phyloP scores from a whole-genome alignment of 176 grass and related monocot genomes.

The Aegilops umbellulata region DNA sequence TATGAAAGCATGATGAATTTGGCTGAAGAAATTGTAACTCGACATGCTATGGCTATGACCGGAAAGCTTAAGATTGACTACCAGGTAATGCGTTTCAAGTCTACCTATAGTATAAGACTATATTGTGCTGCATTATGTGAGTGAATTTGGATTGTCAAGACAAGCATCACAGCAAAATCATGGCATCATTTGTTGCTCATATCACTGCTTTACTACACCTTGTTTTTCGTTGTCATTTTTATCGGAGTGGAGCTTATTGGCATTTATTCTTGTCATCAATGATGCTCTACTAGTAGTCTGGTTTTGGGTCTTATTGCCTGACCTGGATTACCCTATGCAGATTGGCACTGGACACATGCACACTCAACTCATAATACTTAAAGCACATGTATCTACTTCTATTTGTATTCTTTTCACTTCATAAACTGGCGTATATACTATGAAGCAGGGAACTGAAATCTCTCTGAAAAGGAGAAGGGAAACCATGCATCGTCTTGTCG shows the following conservation, averaged over 20 bases:
- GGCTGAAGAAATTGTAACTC: conserved; percentile 88
- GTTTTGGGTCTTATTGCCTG: not conserved
- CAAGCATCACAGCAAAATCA: not conserved
- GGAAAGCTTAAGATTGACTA: conserved; percentile 81
- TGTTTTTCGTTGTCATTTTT: not conserved
- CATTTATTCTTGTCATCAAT: conserved; percentile 18
- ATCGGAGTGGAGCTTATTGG: not conserved
- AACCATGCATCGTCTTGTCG: conserved; percentile 93
- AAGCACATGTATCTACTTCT: not conserved
- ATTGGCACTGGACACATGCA: not conserved
- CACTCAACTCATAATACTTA: not conserved
- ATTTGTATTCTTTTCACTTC: not conserved
- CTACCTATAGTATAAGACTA: conserved; percentile 17
- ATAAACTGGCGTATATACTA: conserved; percentile 31
- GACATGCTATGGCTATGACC: conserved; percentile 69
- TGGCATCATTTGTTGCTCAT: conserved; percentile 2
- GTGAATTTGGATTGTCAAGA: conserved; percentile 6
- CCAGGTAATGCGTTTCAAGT: conserved; percentile 50
- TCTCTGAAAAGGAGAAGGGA: conserved; percentile 82
- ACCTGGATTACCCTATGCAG: not conserved
- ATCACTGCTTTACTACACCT: not conserved
- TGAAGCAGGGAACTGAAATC: conserved; percentile 75
- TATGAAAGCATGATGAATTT: conserved; percentile 99
- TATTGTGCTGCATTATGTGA: not conserved
- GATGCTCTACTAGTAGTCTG: conserved; percentile 16